Evolutionary conservation across 345 rosid genomes (phyloP).

Genomic region (Raphanus raphanistrum): DNA sequence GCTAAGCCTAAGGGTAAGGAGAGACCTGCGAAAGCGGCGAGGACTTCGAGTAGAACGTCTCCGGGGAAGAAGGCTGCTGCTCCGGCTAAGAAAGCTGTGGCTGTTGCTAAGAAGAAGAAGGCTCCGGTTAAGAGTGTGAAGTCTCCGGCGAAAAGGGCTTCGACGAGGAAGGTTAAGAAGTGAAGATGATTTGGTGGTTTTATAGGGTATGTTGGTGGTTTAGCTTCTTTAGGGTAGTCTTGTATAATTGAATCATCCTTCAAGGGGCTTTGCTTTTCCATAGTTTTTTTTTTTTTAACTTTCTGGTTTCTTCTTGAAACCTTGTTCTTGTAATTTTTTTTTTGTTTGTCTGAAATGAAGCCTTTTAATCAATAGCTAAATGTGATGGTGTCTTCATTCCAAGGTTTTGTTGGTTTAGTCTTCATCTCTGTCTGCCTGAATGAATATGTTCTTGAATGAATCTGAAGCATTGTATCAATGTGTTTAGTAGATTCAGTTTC

Average conservation of each 20-base stretch:
- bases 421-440: too few relatives aligned
- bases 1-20: constrained; percentile 56
- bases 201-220: not conserved
- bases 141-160: constrained; percentile 56
- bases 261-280: constrained; percentile 14
- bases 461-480: too few relatives aligned
- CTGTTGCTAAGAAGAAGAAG: constrained; percentile 41
- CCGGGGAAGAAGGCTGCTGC: constrained; percentile 59
- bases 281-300: too few relatives aligned
- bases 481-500: not conserved
- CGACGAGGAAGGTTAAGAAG: constrained; percentile 44
- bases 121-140: constrained; percentile 53
- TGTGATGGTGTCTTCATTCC: not conserved
- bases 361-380: constrained; percentile 12
- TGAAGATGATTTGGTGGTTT: not conserved
- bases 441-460: too few relatives aligned
- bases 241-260: constrained; percentile 35
- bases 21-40: constrained; percentile 63
- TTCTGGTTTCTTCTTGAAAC: constrained; percentile 21
- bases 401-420: too few relatives aligned
- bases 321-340: constrained; percentile 4
- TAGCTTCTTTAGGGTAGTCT: constrained; percentile 38
- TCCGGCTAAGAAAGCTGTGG: constrained; percentile 14
- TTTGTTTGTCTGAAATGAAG: constrained; percentile 9
- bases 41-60: constrained; percentile 63